Percentiles rank a stretch among this genome's conserved stretches.
Conservation (phyloP, 1,139 yeast species). For the Saccharomyces uvarum region DNA sequence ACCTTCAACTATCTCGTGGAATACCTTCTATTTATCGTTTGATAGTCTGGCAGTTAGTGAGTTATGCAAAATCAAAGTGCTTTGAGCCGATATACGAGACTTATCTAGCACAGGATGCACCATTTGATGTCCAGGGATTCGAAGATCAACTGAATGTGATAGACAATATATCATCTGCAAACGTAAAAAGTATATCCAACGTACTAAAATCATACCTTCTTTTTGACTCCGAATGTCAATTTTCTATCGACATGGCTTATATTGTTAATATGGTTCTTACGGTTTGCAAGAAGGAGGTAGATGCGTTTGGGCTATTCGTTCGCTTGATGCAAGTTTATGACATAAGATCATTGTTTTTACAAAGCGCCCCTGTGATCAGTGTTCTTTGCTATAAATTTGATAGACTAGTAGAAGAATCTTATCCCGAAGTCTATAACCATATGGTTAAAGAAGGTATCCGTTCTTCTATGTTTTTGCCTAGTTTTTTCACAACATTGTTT, state of each 20-base stretch:
- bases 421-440: slow-evolving; percentile 54
- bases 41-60: slow-evolving; percentile 78
- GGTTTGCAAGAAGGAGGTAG: slow-evolving; percentile 5
- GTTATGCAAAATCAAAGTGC: slow-evolving; percentile 63
- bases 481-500: slow-evolving; percentile 2
- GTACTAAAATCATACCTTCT: slow-evolving; percentile 78
- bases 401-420: slow-evolving; percentile 52
- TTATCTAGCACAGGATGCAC: slow-evolving; percentile 43
- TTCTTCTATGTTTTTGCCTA: slow-evolving; percentile 1
- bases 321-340: slow-evolving; percentile 75
- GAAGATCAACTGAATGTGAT: slow-evolving; percentile 58
- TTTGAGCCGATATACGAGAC: slow-evolving; percentile 57
- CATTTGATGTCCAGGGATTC: slow-evolving; percentile 60
- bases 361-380: slow-evolving; percentile 86
- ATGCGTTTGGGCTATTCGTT: slow-evolving; percentile 65
- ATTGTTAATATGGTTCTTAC: slow-evolving; percentile 37
- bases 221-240: slow-evolving; percentile 60
- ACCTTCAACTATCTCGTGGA: slow-evolving; percentile 47
- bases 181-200: slow-evolving; percentile 54
- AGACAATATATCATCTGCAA: slow-evolving; percentile 58
- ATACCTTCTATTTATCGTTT: slow-evolving; percentile 79
- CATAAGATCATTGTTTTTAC: slow-evolving; percentile 61
- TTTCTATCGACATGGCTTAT: slow-evolving; percentile 74
- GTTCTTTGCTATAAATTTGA: slow-evolving; percentile 78
- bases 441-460: slow-evolving; percentile 69